Evolutionary conservation across 192 early-diverging fungal species (phyloP).

Genomic region (Dissophora globulifera): DNA sequence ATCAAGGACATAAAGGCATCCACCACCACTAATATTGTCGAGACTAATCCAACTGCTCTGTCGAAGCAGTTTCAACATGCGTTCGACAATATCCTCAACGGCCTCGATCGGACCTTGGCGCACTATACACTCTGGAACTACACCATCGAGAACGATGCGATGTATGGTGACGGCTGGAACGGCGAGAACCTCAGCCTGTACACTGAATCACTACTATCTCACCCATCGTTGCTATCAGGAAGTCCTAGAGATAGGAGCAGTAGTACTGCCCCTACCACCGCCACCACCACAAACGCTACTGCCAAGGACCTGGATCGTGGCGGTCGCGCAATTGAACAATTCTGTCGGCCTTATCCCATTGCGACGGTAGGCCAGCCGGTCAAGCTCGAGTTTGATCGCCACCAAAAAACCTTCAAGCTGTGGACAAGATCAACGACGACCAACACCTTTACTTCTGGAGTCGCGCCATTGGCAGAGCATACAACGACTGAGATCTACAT

Average conservation of each 20-base stretch:
- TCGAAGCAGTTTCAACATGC: constrained; percentile 46
- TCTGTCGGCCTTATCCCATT: constrained; percentile 43
- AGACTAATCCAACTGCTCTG: neutral
- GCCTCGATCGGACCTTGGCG: constrained; percentile 54
- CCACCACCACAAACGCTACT: neutral
- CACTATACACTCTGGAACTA: constrained; percentile 67
- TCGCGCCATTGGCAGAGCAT: too few relatives aligned
- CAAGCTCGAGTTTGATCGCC: constrained; percentile 31
- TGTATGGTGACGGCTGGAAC: constrained; percentile 65
- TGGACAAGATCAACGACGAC: neutral
- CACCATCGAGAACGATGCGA: constrained; percentile 55
- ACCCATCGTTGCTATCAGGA: neutral
- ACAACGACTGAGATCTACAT: constrained; percentile 23
- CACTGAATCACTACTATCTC: too few relatives aligned
- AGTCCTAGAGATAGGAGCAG: too few relatives aligned
- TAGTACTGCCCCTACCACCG: too few relatives aligned
- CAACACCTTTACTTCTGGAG: neutral
- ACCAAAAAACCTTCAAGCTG: constrained; percentile 4
- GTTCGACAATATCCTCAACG: constrained; percentile 64
- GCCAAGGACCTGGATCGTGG: constrained; percentile 8
- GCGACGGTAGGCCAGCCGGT: constrained; percentile 30
- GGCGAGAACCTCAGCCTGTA: constrained; percentile 65
- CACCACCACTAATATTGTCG: too few relatives aligned
- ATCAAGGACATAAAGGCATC: neutral
- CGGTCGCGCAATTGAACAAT: constrained; percentile 43